These are phyloP conservation scores for Penicillium sp. DNA, from an alignment of 2,329 filamentous ascomycete species.

Conservation along the genomic window DNA sequence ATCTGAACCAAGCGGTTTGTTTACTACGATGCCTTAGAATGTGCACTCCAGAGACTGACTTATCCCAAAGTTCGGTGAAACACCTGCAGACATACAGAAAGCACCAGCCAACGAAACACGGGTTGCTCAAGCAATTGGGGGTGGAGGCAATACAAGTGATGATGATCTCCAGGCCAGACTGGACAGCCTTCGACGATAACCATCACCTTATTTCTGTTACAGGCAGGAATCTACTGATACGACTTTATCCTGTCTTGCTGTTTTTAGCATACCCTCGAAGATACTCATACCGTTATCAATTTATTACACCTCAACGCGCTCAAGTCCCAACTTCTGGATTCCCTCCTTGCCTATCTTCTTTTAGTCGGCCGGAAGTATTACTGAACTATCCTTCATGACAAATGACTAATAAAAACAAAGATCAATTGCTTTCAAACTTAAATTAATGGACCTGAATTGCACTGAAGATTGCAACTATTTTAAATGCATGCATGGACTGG, in stretches of 20 bases:
- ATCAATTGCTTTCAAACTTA: no score
- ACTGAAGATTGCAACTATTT: no score
- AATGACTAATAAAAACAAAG: no score
- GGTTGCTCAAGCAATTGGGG: slow-evolving; percentile 79
- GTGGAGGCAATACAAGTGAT: slow-evolving; percentile 62
- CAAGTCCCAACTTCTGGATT: background rate
- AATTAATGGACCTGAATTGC: no score
- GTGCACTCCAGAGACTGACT: slow-evolving; percentile 20
- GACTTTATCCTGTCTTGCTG: background rate
- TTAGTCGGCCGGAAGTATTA: background rate
- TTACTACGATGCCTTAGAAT: background rate
- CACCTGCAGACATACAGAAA: slow-evolving; percentile 79
- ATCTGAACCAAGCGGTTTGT: slow-evolving; percentile 84
- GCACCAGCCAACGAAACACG: slow-evolving; percentile 70
- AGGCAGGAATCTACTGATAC: background rate
- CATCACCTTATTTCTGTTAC: slow-evolving; percentile 9
- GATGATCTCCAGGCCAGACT: slow-evolving; percentile 93
- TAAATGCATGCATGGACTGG: no score
- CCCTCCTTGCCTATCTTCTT: background rate
- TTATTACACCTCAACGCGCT: background rate
- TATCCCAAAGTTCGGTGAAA: slow-evolving; percentile 76
- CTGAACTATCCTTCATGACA: no score
- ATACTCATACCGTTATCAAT: slow-evolving; percentile 1
- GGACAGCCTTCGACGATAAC: slow-evolving; percentile 72
- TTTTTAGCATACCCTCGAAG: slow-evolving; percentile 5